These are phyloP conservation scores for Phytophthora europaea DNA, from an alignment of 352 stramenopile species.

Conservation along the genomic window DNA sequence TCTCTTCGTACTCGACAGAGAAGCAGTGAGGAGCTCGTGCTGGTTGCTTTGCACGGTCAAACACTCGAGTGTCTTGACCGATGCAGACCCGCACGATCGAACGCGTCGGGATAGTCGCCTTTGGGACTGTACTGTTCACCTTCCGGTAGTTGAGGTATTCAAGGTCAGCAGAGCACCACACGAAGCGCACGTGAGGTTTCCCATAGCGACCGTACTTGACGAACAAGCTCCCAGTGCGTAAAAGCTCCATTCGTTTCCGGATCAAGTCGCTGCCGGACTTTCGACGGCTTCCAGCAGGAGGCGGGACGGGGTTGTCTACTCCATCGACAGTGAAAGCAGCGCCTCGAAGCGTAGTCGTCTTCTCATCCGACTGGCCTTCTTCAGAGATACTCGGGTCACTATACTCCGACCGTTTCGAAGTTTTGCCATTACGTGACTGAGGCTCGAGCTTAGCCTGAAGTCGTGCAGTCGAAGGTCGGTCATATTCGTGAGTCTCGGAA, in stretches of 20 bases:
- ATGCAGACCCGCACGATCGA: constrained; percentile 51
- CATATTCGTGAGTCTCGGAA: constrained; percentile 34
- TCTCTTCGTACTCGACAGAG: constrained; percentile 83
- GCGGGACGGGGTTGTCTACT: constrained; percentile 2
- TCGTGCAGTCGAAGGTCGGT: constrained; percentile 16
- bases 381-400: constrained; percentile 30
- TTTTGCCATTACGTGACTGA: constrained; percentile 5
- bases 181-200: constrained; percentile 82
- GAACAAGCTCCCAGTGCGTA: constrained; percentile 79
- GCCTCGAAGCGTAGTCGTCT: constrained; percentile 19
- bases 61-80: constrained; percentile 68
- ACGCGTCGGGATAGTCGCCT: constrained; percentile 71
- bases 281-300: constrained; percentile 12
- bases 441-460: constrained; percentile 19
- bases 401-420: constrained; percentile 22
- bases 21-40: constrained; percentile 70
- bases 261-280: constrained; percentile 67
- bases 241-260: constrained; percentile 72
- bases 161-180: constrained; percentile 81
- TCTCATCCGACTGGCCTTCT: constrained; percentile 5
- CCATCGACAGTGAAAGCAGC: constrained; percentile 15
- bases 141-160: constrained; percentile 81
- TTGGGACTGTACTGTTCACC: constrained; percentile 55
- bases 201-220: constrained; percentile 84
- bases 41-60: constrained; percentile 68